Evolutionary conservation across 148 eudicot genomes (phyloP).

Genomic region (Selenicereus undatus): DNA sequence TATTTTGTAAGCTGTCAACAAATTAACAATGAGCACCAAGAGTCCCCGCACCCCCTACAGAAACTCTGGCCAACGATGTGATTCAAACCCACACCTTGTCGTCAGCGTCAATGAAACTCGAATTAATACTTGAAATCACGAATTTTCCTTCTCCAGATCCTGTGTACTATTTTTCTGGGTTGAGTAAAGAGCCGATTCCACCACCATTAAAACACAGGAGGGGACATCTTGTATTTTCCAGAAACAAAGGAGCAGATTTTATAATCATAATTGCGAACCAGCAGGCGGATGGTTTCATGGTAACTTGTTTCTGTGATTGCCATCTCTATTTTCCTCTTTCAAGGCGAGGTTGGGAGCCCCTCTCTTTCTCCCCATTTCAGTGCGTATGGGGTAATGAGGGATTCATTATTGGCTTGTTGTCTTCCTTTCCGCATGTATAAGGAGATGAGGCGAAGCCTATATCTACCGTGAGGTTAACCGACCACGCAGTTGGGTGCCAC

Average conservation of each 20-base stretch:
- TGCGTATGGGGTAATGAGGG: neutral
- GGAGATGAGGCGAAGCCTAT: conserved; percentile 7
- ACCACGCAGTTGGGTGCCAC: conserved; percentile 4
- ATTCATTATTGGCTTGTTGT: neutral
- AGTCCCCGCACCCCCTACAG: neutral
- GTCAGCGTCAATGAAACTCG: neutral
- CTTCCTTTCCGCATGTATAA: neutral
- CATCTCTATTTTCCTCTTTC: neutral
- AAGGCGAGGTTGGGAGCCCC: neutral
- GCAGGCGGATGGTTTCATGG: conserved; percentile 8
- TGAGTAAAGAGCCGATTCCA: neutral
- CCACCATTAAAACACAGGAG: neutral
- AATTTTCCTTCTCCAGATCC: neutral
- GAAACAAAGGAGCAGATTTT: neutral
- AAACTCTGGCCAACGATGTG: neutral
- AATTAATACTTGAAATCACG: neutral
- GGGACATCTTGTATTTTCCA: neutral
- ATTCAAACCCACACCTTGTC: neutral
- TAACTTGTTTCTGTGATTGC: neutral
- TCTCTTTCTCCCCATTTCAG: neutral
- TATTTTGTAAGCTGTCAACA: neutral
- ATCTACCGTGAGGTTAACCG: neutral
- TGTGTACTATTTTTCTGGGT: neutral
- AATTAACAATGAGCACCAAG: neutral
- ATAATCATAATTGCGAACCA: neutral